Evolutionary conservation across 164 flowering plant species (phyloP).

Genomic region (Vitis cinerea): DNA sequence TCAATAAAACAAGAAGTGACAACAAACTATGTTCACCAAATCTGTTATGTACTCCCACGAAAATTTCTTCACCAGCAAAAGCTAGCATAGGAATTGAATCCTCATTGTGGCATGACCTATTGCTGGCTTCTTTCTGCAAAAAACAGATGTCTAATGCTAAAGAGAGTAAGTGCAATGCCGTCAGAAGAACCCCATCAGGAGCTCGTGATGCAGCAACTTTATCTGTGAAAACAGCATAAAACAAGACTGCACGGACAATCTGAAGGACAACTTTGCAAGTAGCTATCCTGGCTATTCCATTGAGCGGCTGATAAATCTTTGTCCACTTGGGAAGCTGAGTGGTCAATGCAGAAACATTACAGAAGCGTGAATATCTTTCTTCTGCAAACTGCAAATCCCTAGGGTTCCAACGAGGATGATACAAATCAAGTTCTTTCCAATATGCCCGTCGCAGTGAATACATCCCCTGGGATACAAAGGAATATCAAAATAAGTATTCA

Average conservation of each 20-base stretch:
- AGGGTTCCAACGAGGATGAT: constrained; percentile 90
- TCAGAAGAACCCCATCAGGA: constrained; percentile 79
- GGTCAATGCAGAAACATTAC: constrained; percentile 71
- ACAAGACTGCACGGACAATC: constrained; percentile 74
- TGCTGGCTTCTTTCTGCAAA: constrained; percentile 37
- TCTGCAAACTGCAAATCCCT: constrained; percentile 91
- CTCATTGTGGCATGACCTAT: constrained; percentile 18
- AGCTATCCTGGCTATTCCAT: constrained; percentile 64
- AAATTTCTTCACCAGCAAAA: constrained; percentile 62
- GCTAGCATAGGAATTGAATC: constrained; percentile 52
- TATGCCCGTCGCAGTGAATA: constrained; percentile 66
- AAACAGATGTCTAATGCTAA: constrained; percentile 70
- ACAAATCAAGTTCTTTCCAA: constrained; percentile 93
- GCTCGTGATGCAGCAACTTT: constrained; percentile 63
- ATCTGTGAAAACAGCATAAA: constrained; percentile 65
- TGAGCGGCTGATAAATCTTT: constrained; percentile 69
- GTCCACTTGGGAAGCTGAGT: constrained; percentile 88
- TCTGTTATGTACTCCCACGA: constrained; percentile 24
- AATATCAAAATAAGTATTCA: not conserved
- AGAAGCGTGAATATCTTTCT: constrained; percentile 83
- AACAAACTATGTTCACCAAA: constrained; percentile 60
- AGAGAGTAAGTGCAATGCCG: constrained; percentile 85
- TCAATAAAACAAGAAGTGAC: constrained; percentile 72
- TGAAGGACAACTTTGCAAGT: constrained; percentile 58
- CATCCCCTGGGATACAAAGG: constrained; percentile 61